Percentiles rank a stretch among this genome's conserved stretches.
Evolutionary conservation across 2,329 filamentous ascomycete genomes (phyloP).

Genomic region (Camillea tinctor): DNA sequence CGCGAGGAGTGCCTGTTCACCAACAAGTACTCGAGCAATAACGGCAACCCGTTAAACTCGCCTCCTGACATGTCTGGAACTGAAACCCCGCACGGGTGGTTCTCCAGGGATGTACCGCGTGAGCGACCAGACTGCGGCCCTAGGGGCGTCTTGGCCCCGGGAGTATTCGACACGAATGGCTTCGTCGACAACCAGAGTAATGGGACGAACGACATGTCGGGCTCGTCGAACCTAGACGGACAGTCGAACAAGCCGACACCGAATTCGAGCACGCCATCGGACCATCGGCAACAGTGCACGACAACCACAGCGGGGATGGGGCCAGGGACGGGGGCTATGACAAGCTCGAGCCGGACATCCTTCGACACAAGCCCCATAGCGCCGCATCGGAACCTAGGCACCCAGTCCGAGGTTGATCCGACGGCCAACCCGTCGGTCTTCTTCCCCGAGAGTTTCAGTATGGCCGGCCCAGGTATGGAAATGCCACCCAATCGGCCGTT

Average conservation of each 20-base stretch:
- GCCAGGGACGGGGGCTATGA: slow-evolving; percentile 30
- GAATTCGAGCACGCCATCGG: slow-evolving; percentile 53
- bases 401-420: slow-evolving; percentile 37
- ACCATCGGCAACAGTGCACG: slow-evolving; percentile 32
- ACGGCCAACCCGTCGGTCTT: slow-evolving; percentile 34
- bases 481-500: slow-evolving; percentile 37
- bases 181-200: slow-evolving; percentile 43
- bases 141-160: slow-evolving; percentile 13
- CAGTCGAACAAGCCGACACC: slow-evolving; percentile 58
- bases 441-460: slow-evolving; percentile 40
- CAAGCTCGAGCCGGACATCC: slow-evolving; percentile 42
- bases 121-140: slow-evolving; percentile 4
- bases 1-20: slow-evolving; percentile 16
- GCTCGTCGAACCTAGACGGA: slow-evolving; percentile 47
- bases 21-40: slow-evolving; percentile 32
- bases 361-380: slow-evolving; percentile 53
- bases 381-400: slow-evolving; percentile 41
- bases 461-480: slow-evolving; percentile 28
- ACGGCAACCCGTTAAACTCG: slow-evolving; percentile 38
- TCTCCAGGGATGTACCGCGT: slow-evolving; percentile 21
- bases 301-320: too few species aligned
- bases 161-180: slow-evolving; percentile 21
- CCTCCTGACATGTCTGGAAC: slow-evolving; percentile 43
- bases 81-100: slow-evolving; percentile 35
- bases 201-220: slow-evolving; percentile 47